Evolutionary conservation across 1,139 yeast genomes (phyloP).

Genomic region (Pneumocystis oryctolagi): DNA sequence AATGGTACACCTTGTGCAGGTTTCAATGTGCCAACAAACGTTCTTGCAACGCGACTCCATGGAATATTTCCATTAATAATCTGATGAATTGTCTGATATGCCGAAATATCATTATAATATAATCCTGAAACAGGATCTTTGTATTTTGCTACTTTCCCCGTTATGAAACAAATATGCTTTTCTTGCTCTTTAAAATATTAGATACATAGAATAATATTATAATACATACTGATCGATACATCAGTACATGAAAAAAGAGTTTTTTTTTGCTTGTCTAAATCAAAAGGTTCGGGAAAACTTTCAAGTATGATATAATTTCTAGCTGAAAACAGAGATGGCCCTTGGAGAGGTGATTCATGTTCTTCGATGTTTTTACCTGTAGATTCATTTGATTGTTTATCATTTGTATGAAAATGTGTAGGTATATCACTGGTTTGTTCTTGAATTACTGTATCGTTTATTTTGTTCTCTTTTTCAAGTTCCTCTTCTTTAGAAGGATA

Average conservation of each 20-base stretch:
- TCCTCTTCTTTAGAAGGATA: background rate
- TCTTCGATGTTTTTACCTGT: background rate
- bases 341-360: background rate
- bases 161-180: conserved; percentile 5
- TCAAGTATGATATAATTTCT: background rate
- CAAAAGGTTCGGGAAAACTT: conserved; percentile 1
- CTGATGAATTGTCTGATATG: conserved; percentile 1
- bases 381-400: background rate
- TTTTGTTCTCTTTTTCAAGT: background rate
- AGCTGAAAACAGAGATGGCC: background rate
- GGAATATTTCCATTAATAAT: background rate
- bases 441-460: background rate
- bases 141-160: conserved; percentile 8
- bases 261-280: background rate
- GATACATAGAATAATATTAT: background rate
- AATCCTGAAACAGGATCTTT: conserved; percentile 10
- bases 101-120: conserved; percentile 1
- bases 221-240: background rate
- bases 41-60: background rate
- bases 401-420: background rate
- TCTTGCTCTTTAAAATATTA: background rate
- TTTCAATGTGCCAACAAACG: background rate
- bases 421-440: background rate
- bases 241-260: background rate
- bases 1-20: background rate